phyloP scores from a whole-genome alignment of 2,329 filamentous ascomycete genomes.

The Allantophomopsis cytisporea region DNA sequence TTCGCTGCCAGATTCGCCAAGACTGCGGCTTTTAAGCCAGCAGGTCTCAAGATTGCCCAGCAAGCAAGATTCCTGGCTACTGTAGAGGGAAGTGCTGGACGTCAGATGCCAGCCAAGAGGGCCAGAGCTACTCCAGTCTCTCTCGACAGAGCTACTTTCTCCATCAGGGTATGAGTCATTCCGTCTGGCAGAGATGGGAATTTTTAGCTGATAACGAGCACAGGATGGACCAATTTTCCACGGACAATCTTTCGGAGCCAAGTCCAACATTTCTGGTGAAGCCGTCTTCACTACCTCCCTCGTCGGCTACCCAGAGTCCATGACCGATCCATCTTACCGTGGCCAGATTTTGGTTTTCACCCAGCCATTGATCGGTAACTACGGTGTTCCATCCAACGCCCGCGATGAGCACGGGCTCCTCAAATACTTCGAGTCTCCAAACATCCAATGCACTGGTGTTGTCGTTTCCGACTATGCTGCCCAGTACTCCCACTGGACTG shows the following conservation, averaged over 20 bases:
- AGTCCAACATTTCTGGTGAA: slow-evolving; percentile 93
- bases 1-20: slow-evolving; percentile 42
- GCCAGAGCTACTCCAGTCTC: slow-evolving; percentile 52
- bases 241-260: slow-evolving; percentile 92
- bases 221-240: slow-evolving; percentile 92
- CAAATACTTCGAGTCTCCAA: slow-evolving; percentile 96
- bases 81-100: slow-evolving; percentile 55
- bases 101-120: slow-evolving; percentile 47
- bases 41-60: slow-evolving; percentile 13
- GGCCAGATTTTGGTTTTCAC: slow-evolving; percentile 98
- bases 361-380: slow-evolving; percentile 95
- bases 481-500: slow-evolving; percentile 97
- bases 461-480: slow-evolving; percentile 91
- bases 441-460: slow-evolving; percentile 91
- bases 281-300: slow-evolving; percentile 97
- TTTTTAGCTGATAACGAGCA: slow-evolving; percentile 14
- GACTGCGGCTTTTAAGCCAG: slow-evolving; percentile 29
- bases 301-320: slow-evolving; percentile 93
- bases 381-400: slow-evolving; percentile 79
- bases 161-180: slow-evolving; percentile 57
- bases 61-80: slow-evolving; percentile 46
- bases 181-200: neutral
- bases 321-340: slow-evolving; percentile 78
- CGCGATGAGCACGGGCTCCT: slow-evolving; percentile 82
- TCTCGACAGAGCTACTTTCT: slow-evolving; percentile 78